phyloP scores from a whole-genome alignment of 1,284 basidiomycete genomes.

The Agaricales sp. region DNA sequence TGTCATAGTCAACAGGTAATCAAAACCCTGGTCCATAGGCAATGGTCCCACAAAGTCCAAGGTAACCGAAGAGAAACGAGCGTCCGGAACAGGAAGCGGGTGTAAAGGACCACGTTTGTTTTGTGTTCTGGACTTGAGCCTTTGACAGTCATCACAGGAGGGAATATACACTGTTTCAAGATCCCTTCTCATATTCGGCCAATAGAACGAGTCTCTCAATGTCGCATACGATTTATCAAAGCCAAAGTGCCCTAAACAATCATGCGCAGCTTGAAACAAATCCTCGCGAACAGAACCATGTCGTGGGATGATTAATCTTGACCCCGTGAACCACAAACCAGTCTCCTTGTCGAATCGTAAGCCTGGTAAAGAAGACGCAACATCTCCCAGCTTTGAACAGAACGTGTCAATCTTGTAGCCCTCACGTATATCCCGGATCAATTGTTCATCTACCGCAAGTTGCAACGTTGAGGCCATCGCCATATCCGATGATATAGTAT shows the following conservation, averaged over 20 bases:
- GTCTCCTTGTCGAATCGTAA: too few species aligned
- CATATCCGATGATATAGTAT: too few species aligned
- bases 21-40: constrained; percentile 15
- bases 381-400: constrained; percentile 13
- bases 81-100: constrained; percentile 19
- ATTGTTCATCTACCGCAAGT: constrained; percentile 12
- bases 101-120: constrained; percentile 13
- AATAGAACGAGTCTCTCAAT: constrained; percentile 1
- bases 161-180: constrained; percentile 19
- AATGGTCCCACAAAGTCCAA: constrained; percentile 26
- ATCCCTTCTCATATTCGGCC: constrained; percentile 2
- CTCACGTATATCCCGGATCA: constrained; percentile 15
- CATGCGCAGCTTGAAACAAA: constrained; percentile 16
- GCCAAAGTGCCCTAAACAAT: constrained; percentile 14
- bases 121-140: constrained; percentile 15
- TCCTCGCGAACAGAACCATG: constrained; percentile 6
- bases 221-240: constrained; percentile 13
- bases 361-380: constrained; percentile 10
- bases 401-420: constrained; percentile 21
- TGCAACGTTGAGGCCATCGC: constrained; percentile 11
- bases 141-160: constrained; percentile 23
- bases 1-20: constrained; percentile 28
- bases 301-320: constrained; percentile 21
- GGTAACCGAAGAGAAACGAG: constrained; percentile 14
- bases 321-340: constrained; percentile 20